These are phyloP conservation scores for Saccharomyces uvarum DNA, from an alignment of 1,139 yeast species.

Conservation along the genomic window DNA sequence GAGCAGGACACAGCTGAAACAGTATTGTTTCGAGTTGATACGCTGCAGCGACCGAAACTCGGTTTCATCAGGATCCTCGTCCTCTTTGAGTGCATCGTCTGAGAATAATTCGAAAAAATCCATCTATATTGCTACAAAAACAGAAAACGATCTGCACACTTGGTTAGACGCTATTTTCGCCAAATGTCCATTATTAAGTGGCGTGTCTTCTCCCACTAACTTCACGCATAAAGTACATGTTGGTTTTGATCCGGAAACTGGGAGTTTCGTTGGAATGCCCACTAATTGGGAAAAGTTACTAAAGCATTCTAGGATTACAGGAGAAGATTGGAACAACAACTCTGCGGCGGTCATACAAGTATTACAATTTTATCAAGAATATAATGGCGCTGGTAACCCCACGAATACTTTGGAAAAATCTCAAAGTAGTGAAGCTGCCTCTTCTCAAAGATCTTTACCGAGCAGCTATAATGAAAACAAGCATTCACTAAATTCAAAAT, in stretches of 20 bases:
- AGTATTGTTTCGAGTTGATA: constrained; percentile 72
- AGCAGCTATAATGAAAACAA: not conserved
- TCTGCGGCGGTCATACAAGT: constrained; percentile 89
- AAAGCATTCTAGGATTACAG: constrained; percentile 71
- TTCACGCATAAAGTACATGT: constrained; percentile 68
- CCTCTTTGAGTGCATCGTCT: constrained; percentile 4
- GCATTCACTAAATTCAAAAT: not conserved
- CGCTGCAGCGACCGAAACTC: constrained; percentile 37
- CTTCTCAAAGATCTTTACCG: not conserved
- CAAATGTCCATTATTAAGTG: constrained; percentile 74
- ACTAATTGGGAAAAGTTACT: constrained; percentile 71
- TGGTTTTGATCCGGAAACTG: constrained; percentile 60
- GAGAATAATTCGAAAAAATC: constrained; percentile 43
- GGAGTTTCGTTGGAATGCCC: constrained; percentile 70
- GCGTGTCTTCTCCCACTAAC: constrained; percentile 71
- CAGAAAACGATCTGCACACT: constrained; percentile 71
- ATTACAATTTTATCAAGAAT: constrained; percentile 66
- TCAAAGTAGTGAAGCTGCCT: not conserved
- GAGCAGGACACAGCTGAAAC: constrained; percentile 55
- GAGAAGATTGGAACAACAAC: constrained; percentile 76
- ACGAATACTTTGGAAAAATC: not conserved
- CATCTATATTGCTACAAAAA: constrained; percentile 65
- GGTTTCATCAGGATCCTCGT: constrained; percentile 13
- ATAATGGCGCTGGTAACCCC: constrained; percentile 11
- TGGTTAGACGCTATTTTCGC: constrained; percentile 90